phyloP scores from a whole-genome alignment of 129 eudicot species.

The Flaveria trinervia region DNA sequence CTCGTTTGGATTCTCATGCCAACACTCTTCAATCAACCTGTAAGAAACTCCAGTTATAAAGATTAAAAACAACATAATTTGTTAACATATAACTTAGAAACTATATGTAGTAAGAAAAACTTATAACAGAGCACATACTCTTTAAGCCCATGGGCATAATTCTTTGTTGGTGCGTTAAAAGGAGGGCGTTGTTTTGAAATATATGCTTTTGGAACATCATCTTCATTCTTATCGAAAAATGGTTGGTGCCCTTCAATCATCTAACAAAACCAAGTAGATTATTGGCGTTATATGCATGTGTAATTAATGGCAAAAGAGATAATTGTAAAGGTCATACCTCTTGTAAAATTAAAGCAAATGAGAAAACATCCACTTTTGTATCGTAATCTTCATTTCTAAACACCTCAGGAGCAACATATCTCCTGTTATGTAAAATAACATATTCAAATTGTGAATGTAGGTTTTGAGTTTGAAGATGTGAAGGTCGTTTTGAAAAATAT shows the following conservation, averaged over 20 bases:
- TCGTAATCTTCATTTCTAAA: slow-evolving; percentile 83
- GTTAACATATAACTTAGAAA: slow-evolving; percentile 3
- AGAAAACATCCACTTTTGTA: slow-evolving; percentile 92
- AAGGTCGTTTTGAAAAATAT: background rate
- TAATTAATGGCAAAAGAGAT: background rate
- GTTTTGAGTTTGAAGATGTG: background rate
- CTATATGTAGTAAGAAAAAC: background rate
- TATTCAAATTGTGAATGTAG: background rate
- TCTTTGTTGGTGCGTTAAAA: slow-evolving; percentile 66
- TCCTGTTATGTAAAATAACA: slow-evolving; percentile 42
- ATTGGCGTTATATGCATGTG: background rate
- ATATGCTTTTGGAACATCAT: slow-evolving; percentile 70
- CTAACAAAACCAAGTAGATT: slow-evolving; percentile 41
- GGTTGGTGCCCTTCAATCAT: slow-evolving; percentile 97
- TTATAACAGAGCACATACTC: slow-evolving; percentile 49
- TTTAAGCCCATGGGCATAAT: slow-evolving; percentile 78
- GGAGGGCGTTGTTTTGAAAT: slow-evolving; percentile 84
- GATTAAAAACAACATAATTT: background rate
- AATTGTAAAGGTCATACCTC: slow-evolving; percentile 57
- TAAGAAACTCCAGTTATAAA: background rate
- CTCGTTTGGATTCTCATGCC: slow-evolving; percentile 70
- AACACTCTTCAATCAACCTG: slow-evolving; percentile 86
- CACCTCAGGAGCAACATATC: slow-evolving; percentile 97
- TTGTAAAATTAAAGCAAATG: slow-evolving; percentile 88
- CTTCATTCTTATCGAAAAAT: slow-evolving; percentile 54